Percentiles rank a stretch among this genome's conserved stretches.
phyloP scores from a whole-genome alignment of 352 stramenopile species.

The Peronospora belbahrii region DNA sequence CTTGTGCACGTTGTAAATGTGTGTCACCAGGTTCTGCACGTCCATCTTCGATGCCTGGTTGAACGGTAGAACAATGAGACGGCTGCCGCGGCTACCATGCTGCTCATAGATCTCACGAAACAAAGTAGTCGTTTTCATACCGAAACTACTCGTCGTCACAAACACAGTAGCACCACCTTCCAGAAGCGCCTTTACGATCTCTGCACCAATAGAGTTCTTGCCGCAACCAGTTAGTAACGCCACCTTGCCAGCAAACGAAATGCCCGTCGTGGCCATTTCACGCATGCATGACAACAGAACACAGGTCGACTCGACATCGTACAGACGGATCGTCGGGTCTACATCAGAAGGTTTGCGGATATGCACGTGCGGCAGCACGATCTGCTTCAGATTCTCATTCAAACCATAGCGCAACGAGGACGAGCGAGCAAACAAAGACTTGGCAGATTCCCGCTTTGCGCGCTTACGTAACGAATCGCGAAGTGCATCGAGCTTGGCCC shows the following conservation, averaged over 20 bases:
- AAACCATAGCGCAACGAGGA: slow-evolving; percentile 41
- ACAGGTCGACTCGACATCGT: slow-evolving; percentile 76
- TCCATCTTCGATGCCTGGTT: slow-evolving; percentile 82
- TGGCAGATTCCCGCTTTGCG: slow-evolving; percentile 20
- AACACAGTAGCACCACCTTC: slow-evolving; percentile 83
- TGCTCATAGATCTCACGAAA: slow-evolving; percentile 84
- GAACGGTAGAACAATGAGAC: slow-evolving; percentile 75
- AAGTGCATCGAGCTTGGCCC: slow-evolving; percentile 53
- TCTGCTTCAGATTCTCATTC: slow-evolving; percentile 61
- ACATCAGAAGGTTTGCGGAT: slow-evolving; percentile 65
- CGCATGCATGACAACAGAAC: slow-evolving; percentile 75
- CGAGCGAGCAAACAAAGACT: slow-evolving; percentile 37
- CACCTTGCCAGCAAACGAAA: slow-evolving; percentile 82
- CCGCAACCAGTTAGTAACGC: slow-evolving; percentile 82
- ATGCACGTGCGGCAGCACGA: slow-evolving; percentile 64
- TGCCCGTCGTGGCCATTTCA: slow-evolving; percentile 74
- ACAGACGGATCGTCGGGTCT: slow-evolving; percentile 73
- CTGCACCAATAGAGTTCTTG: slow-evolving; percentile 76
- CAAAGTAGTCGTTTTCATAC: slow-evolving; percentile 34
- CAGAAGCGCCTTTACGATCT: slow-evolving; percentile 79
- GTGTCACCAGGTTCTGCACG: slow-evolving; percentile 52
- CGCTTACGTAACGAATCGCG: slow-evolving; percentile 47
- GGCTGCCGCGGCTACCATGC: slow-evolving; percentile 71
- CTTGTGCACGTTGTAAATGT: slow-evolving; percentile 80
- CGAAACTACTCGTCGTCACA: slow-evolving; percentile 79